Evolutionary conservation across 306 rosid genomes (phyloP), one percentile per base, ranked within the genome.

Genomic region (Acacia acuminata): DNA sequence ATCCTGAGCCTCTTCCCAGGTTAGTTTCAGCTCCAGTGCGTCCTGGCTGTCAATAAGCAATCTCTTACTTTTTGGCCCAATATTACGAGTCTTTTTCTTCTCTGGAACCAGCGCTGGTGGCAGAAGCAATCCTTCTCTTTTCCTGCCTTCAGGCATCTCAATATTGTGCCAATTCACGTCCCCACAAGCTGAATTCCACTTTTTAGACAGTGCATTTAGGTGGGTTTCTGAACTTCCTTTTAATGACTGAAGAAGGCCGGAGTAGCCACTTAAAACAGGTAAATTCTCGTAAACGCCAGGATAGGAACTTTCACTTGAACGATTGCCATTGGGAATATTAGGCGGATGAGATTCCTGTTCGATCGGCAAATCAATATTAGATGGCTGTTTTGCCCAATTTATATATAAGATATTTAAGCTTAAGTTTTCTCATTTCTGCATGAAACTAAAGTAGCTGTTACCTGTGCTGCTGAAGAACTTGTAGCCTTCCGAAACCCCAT

Each of bases 1-100:
- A 89, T 96, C 99, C 83, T 96, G 99, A 67, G 97, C 96, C 87
- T 96, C 98, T 79, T 94, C 97, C 99, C 99, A 96, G 3, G 98
- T 96, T 85, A 96, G 94, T 85, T 90, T 91, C 82, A 96, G 87
- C 87, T 96, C 98, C 82, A 94, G 85, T 58, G 94, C 98, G 84
- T 96, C 99, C 66, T 92, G 97, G 90, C 94, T 90, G 85, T 96
- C 99, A 83, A 96, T 92, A 86, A 90, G 94, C 90, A 96, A 76
- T 90, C 99, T 92, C 89, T 92, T 96, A 87, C 94, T 91, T 90
- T 96, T 96, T 71, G 98, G 89, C 63, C 99, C 99, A 82, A 96
- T 92, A 84, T 94, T 96, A 36, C 97, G 89, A 83, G 99, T 83
- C 85, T 82, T 92, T 83, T 92, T 96, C 87, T 92, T 93, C 86